Percentiles rank a stretch among this genome's conserved stretches.
Evolutionary conservation across 2,329 filamentous ascomycete species (phyloP).

Genomic region (Pseudogymnoascus sp.): DNA sequence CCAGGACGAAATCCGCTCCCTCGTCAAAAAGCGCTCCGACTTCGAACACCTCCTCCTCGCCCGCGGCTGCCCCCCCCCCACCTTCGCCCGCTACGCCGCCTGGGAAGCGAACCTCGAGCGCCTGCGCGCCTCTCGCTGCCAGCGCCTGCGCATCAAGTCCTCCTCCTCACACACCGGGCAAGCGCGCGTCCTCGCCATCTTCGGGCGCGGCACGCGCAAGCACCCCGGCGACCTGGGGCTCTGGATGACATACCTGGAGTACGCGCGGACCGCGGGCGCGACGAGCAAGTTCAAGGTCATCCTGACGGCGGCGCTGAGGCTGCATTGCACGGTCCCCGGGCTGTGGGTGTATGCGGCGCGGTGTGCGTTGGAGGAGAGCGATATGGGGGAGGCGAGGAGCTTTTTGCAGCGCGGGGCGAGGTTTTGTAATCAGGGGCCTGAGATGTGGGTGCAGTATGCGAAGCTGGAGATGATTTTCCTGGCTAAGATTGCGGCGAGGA

Average conservation of each 20-base stretch:
- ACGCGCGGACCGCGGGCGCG: constrained; percentile 60
- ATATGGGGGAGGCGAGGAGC: constrained; percentile 77
- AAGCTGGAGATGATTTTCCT: constrained; percentile 91
- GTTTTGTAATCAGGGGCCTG: constrained; percentile 70
- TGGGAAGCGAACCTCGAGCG: constrained; percentile 65
- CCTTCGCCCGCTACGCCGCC: constrained; percentile 76
- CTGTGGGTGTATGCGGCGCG: constrained; percentile 82
- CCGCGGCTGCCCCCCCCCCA: constrained; percentile 64
- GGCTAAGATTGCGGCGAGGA: constrained; percentile 67
- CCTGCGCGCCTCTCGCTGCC: constrained; percentile 74
- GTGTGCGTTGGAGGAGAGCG: constrained; percentile 70
- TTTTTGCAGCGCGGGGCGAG: constrained; percentile 85
- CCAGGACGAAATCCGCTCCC: constrained; percentile 80
- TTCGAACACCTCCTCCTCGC: constrained; percentile 88
- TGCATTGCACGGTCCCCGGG: constrained; percentile 76
- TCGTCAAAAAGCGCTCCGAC: constrained; percentile 83
- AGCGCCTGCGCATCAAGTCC: constrained; percentile 66
- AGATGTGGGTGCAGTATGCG: constrained; percentile 83
- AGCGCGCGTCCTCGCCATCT: constrained; percentile 77
- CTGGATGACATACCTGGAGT: constrained; percentile 87
- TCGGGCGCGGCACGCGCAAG: constrained; percentile 76
- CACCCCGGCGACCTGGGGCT: constrained; percentile 74
- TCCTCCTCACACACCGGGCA: constrained; percentile 63
- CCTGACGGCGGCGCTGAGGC: constrained; percentile 62
- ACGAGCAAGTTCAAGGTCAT: constrained; percentile 57